Conservation (phyloP, 2,329 filamentous ascomycete genomes). For the Colletotrichum ledebouriae region DNA sequence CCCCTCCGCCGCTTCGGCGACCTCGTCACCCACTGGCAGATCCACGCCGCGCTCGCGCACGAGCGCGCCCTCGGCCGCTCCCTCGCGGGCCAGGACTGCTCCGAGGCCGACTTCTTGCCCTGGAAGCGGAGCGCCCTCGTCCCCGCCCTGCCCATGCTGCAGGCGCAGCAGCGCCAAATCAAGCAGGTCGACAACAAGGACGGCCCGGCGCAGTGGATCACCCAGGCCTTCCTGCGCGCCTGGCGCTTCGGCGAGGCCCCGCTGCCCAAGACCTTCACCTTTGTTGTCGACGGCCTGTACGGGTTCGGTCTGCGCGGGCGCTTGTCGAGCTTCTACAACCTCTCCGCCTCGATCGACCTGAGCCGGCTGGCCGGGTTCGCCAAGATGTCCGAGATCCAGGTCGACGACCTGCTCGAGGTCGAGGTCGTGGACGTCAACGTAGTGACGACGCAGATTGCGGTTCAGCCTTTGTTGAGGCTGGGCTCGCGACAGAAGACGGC, state of each 20-base stretch:
- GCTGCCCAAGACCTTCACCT: constrained; percentile 62
- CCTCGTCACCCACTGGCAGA: constrained; percentile 75
- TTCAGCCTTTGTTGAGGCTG: constrained; percentile 17
- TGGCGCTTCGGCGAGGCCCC: constrained; percentile 67
- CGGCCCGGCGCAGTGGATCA: constrained; percentile 66
- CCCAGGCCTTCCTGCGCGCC: constrained; percentile 71
- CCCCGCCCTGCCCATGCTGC: constrained; percentile 62
- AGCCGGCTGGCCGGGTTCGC: constrained; percentile 54
- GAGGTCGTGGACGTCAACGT: constrained; percentile 68
- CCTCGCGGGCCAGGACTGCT: constrained; percentile 45
- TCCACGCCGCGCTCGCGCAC: constrained; percentile 68
- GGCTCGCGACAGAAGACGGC: neutral
- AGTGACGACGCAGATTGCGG: constrained; percentile 34
- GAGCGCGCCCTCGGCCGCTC: constrained; percentile 53
- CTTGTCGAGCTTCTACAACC: constrained; percentile 64
- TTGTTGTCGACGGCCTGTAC: constrained; percentile 59
- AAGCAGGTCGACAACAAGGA: constrained; percentile 57
- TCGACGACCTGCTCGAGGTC: constrained; percentile 69
- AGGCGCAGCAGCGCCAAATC: constrained; percentile 66
- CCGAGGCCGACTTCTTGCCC: constrained; percentile 56
- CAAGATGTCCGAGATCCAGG: constrained; percentile 57
- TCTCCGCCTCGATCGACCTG: constrained; percentile 57
- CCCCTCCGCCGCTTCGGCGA: constrained; percentile 76
- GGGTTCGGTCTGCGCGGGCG: constrained; percentile 54
- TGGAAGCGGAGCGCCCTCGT: constrained; percentile 59